phyloP scores from a whole-genome alignment of 306 rosid genomes.

The Rosa persica region DNA sequence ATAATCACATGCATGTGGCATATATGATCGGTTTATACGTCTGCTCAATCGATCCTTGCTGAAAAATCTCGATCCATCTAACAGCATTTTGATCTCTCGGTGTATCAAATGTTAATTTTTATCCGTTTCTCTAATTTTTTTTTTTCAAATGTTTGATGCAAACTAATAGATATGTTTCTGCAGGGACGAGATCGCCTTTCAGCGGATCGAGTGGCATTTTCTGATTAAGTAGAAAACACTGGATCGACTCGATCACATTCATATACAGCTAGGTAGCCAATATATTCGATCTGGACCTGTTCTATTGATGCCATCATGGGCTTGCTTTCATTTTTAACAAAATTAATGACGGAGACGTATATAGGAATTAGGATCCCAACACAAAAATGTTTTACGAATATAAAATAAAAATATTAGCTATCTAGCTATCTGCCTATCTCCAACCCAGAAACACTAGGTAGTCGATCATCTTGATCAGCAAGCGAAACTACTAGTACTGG shows the following conservation, averaged over 20 bases:
- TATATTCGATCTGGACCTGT: neutral
- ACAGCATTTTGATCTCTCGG: neutral
- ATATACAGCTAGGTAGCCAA: neutral
- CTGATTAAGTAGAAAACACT: neutral
- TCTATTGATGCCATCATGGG: neutral
- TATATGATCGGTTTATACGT: neutral
- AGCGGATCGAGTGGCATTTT: neutral
- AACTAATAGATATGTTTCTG: neutral
- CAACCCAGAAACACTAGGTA: neutral
- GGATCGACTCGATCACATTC: neutral
- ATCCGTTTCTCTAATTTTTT: neutral
- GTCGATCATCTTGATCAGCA: no score
- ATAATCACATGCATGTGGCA: neutral
- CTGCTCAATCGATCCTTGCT: neutral
- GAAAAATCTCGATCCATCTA: neutral
- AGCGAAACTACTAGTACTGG: no score
- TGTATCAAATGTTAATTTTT: neutral
- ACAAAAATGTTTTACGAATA: neutral
- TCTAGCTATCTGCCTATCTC: neutral
- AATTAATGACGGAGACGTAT: neutral
- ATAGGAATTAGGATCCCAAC: neutral
- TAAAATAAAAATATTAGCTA: no score
- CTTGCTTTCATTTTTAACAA: neutral
- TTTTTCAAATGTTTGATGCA: neutral
- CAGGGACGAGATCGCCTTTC: neutral